These are phyloP conservation scores for Akanthomyces uredinophilus DNA, from an alignment of 2,329 filamentous ascomycete genomes.

Conservation along the genomic window DNA sequence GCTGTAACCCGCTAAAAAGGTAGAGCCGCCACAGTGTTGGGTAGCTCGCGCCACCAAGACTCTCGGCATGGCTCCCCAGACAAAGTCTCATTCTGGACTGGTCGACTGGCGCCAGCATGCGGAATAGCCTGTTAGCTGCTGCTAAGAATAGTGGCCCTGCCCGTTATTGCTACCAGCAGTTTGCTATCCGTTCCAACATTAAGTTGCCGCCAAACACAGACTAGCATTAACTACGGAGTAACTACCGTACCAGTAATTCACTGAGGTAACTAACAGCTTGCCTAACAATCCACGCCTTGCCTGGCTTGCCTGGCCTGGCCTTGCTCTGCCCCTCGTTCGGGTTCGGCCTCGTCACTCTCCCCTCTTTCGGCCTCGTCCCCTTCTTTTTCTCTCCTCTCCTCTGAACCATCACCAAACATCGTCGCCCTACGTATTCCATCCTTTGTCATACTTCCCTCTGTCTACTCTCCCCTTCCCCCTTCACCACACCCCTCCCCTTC, in stretches of 20 bases:
- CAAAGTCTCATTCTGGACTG: too few relatives aligned
- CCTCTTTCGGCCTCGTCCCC: not conserved
- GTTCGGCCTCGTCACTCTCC: not conserved
- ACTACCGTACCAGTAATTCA: too few relatives aligned
- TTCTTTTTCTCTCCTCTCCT: not conserved
- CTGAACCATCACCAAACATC: conserved; percentile 1
- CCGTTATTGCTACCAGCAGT: not conserved
- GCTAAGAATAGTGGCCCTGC: not conserved
- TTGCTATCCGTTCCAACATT: too few relatives aligned
- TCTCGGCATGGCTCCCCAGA: too few relatives aligned
- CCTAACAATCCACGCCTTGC: not conserved
- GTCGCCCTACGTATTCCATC: conserved; percentile 3
- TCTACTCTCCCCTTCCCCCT: conserved; percentile 6
- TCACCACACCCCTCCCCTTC: not conserved
- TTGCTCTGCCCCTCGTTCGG: not conserved
- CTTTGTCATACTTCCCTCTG: conserved; percentile 12
- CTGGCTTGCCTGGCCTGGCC: not conserved
- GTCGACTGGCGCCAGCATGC: too few relatives aligned
- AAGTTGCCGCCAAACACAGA: not conserved
- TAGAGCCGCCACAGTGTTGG: too few relatives aligned
- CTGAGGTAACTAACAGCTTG: too few relatives aligned
- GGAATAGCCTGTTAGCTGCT: too few relatives aligned
- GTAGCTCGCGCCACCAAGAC: too few relatives aligned
- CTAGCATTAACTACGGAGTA: not conserved
- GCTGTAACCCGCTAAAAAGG: too few relatives aligned